Evolutionary conservation across 2,329 filamentous ascomycete species (phyloP), one percentile per base, ranked within the genome.

Genomic region (Juglanconis sp.): DNA sequence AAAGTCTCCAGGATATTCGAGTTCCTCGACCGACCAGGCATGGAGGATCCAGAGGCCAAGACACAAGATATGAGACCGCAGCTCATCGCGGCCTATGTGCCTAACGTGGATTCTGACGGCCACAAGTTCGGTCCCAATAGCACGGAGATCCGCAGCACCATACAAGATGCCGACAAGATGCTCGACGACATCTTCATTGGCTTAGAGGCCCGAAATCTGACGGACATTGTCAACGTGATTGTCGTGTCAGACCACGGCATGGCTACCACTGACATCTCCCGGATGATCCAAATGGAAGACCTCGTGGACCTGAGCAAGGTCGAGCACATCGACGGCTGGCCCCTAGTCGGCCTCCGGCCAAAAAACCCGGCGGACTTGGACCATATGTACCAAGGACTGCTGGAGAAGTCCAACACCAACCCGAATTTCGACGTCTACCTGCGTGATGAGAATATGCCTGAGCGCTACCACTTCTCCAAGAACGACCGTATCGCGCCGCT

Each of bases 221-320:
- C 92, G 0, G 72, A 88, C 24, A 90, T 99, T 62, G 91, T 98
- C 70, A 99, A 99, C 66, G 83, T 99, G 7, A 87, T 99, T 38
- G 83, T 99, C n/a, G 94, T 99, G 2, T 97, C 92, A 0, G 95
- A 99, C 71, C 95, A 99, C 71, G 95, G 95, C 54, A 99, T 99
- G 95, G 95, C 95, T 1, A 96, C 92, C 0, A 98, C 95, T 0
- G 90, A 93, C 62, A 85, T 84, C 0, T 81, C 87, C 17, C 85
- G 95, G 10, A 79, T 98, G 50, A 83, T 98, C 32, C 95, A 98
- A 74, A 80, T 98, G 2, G 95, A 99, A 65, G 92, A 97, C 69
- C 76, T 98, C 4, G 81, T 98, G 51, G 91, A 97, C 71, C 81
- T 89, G 5, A 78, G 77, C 53, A 83, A 92, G 67, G 87, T 98